phyloP scores from a whole-genome alignment of 192 early-diverging fungal genomes.

The Coemansia guatemalensis region DNA sequence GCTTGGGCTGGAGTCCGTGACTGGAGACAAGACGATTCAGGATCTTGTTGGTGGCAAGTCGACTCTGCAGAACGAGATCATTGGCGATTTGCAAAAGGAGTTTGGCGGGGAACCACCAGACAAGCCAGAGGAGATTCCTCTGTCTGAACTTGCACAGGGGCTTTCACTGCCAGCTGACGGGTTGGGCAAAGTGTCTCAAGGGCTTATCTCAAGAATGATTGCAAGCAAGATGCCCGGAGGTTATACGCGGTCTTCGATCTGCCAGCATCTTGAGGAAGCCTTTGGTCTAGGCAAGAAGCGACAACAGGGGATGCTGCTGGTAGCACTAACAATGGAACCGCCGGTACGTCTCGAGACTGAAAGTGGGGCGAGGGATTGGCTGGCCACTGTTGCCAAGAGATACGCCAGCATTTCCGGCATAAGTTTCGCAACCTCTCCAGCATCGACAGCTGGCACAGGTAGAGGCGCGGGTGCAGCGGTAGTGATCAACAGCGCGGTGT shows the following conservation, averaged over 20 bases:
- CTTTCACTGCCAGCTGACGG: conserved; percentile 61
- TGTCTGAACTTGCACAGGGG: conserved; percentile 74
- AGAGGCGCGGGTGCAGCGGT: conserved; percentile 56
- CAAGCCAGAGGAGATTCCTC: conserved; percentile 87
- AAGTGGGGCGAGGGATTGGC: conserved; percentile 75
- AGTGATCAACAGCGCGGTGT: conserved; percentile 86
- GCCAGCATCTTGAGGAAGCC: conserved; percentile 66
- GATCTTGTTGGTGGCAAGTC: conserved; percentile 95
- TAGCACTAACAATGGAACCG: conserved; percentile 82
- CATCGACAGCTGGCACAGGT: conserved; percentile 20
- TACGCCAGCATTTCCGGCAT: conserved; percentile 75
- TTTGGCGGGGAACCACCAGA: conserved; percentile 82
- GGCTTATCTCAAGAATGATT: conserved; percentile 78
- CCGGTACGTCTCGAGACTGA: conserved; percentile 71
- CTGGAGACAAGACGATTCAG: conserved; percentile 64
- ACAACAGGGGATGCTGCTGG: conserved; percentile 71
- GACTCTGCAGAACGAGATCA: conserved; percentile 94
- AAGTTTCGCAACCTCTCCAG: conserved; percentile 39
- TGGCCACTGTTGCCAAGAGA: conserved; percentile 66
- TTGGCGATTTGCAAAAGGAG: conserved; percentile 93
- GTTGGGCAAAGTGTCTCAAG: conserved; percentile 80
- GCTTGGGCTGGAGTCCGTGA: conserved; percentile 71
- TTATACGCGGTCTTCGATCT: conserved; percentile 74
- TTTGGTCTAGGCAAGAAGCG: conserved; percentile 78
- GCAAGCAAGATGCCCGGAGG: conserved; percentile 91